phyloP scores from a whole-genome alignment of 257 asterid species.

The Gentiana macrophylla region DNA sequence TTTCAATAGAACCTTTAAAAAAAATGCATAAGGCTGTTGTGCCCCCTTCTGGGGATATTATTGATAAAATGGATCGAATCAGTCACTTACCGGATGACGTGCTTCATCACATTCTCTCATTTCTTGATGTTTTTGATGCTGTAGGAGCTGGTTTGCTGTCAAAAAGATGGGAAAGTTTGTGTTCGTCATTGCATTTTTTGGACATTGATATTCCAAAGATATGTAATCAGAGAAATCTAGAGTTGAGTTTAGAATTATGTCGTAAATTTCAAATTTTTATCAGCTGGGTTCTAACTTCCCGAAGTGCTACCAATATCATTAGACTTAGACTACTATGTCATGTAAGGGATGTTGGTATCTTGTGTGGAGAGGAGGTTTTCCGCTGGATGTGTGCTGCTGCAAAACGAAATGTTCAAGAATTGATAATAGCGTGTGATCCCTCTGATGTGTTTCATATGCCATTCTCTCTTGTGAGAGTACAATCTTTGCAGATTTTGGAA shows the following conservation, averaged over 20 bases:
- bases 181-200: constrained; percentile 5
- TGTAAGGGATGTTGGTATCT: not conserved
- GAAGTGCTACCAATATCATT: not conserved
- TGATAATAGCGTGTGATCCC: constrained; percentile 1
- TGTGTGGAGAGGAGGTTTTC: not conserved
- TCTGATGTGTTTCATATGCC: constrained; percentile 8
- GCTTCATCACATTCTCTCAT: constrained; percentile 5
- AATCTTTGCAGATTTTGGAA: constrained; percentile 14
- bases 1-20: too few relatives aligned
- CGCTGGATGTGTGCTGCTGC: constrained; percentile 8
- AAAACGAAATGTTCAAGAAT: constrained; percentile 10
- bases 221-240: not conserved
- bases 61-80: not conserved
- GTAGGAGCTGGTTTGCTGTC: not conserved
- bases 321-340: not conserved
- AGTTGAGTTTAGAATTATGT: not conserved
- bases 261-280: constrained; percentile 5
- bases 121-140: not conserved
- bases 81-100: constrained; percentile 1
- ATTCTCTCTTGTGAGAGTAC: constrained; percentile 4
- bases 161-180: constrained; percentile 5
- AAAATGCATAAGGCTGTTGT: too few relatives aligned
- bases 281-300: constrained; percentile 10
- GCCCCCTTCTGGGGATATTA: too few relatives aligned
- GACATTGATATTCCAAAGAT: not conserved